Conservation (phyloP, 2,329 filamentous ascomycete genomes). For the Apiospora aurea region DNA sequence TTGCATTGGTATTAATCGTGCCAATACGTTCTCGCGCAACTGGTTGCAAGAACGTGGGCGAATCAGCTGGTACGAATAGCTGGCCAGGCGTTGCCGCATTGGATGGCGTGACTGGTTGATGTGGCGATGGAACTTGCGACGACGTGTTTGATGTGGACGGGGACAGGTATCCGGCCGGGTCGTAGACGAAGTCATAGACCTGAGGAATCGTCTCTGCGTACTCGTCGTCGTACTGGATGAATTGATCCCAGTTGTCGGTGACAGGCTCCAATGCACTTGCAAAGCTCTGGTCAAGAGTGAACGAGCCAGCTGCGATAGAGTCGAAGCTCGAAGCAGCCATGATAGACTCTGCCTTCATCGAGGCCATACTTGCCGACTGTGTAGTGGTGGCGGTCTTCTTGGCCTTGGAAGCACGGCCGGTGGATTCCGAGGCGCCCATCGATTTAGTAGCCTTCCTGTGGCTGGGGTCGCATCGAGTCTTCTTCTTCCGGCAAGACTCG, state of each 20-base stretch:
- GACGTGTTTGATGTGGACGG: slow-evolving; percentile 38
- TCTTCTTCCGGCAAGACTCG: slow-evolving; percentile 67
- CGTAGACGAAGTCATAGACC: slow-evolving; percentile 55
- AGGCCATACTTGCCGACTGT: slow-evolving; percentile 32
- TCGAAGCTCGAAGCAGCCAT: slow-evolving; percentile 29
- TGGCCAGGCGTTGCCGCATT: slow-evolving; percentile 43
- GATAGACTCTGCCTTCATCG: slow-evolving; percentile 26
- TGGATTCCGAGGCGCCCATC: slow-evolving; percentile 37
- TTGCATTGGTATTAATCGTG: slow-evolving; percentile 1
- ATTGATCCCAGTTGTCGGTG: slow-evolving; percentile 53
- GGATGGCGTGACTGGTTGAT: slow-evolving; percentile 23
- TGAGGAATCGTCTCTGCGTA: slow-evolving; percentile 39
- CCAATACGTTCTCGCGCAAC: slow-evolving; percentile 25
- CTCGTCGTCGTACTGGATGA: slow-evolving; percentile 52
- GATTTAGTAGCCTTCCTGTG: slow-evolving; percentile 58
- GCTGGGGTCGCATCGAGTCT: slow-evolving; percentile 67
- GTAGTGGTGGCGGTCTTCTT: slow-evolving; percentile 41
- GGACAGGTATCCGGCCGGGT: slow-evolving; percentile 51
- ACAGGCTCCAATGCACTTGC: slow-evolving; percentile 32
- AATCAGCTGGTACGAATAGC: slow-evolving; percentile 38
- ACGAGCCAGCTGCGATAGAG: slow-evolving; percentile 29
- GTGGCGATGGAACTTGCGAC: slow-evolving; percentile 32
- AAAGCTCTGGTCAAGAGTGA: slow-evolving; percentile 32
- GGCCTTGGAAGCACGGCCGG: slow-evolving; percentile 47
- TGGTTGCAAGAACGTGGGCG: slow-evolving; percentile 23